Percentiles rank a stretch among this genome's conserved stretches.
phyloP scores from a whole-genome alignment of 768 basidiomycete genomes.

The Leccinum truebloodii region DNA sequence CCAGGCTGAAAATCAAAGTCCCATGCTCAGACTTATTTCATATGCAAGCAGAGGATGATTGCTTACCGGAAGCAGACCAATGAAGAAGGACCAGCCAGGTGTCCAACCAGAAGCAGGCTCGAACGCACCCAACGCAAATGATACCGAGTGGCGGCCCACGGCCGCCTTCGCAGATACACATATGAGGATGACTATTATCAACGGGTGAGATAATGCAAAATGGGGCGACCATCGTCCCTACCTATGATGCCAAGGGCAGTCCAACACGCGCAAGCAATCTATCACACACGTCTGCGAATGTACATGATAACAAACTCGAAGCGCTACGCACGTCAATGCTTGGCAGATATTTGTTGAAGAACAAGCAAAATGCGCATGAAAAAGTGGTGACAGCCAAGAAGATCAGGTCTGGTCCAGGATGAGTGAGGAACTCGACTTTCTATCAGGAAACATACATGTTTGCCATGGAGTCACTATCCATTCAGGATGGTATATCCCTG shows the following conservation, averaged over 20 bases:
- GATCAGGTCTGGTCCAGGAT: constrained; percentile 44
- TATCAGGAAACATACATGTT: constrained; percentile 43
- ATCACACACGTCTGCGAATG: constrained; percentile 9
- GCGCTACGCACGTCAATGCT: constrained; percentile 45
- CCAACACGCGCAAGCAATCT: constrained; percentile 64
- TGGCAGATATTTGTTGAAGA: constrained; percentile 53
- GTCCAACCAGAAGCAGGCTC: constrained; percentile 70
- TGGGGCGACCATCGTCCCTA: constrained; percentile 15
- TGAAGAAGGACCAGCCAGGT: constrained; percentile 69
- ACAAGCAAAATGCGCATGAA: constrained; percentile 52
- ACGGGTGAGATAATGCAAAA: constrained; percentile 14
- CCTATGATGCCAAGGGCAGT: constrained; percentile 58
- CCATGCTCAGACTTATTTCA: not conserved
- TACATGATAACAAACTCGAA: not conserved
- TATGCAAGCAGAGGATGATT: not conserved
- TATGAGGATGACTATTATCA: constrained; percentile 52
- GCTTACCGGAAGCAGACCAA: constrained; percentile 58
- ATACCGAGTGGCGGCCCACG: constrained; percentile 51
- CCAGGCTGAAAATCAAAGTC: constrained; percentile 27
- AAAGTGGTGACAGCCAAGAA: constrained; percentile 55
- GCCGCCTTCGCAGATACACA: constrained; percentile 59
- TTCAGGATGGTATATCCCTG: constrained; percentile 55
- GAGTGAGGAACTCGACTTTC: not conserved
- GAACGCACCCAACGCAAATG: constrained; percentile 59
- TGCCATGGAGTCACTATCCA: constrained; percentile 63